Conservation (phyloP, 495 filamentous ascomycete species). For the Xylaria cubensis region DNA sequence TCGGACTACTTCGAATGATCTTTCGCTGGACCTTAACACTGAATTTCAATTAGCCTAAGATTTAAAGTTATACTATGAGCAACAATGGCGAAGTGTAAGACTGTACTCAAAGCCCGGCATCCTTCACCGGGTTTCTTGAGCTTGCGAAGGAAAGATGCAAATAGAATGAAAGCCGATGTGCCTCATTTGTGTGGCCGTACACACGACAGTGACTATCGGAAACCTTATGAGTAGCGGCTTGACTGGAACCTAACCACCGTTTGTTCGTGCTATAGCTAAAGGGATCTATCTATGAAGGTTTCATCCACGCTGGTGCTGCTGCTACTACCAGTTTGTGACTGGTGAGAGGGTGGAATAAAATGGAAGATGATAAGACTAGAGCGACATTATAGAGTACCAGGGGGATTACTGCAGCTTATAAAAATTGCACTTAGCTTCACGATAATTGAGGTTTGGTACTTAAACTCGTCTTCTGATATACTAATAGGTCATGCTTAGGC, state of each 20-base stretch:
- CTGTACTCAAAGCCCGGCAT: too few species aligned
- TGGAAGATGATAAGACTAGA: background rate
- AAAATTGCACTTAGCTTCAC: background rate
- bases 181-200: background rate
- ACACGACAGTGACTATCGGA: background rate
- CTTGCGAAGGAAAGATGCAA: constrained; percentile 6
- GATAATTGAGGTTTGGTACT: background rate
- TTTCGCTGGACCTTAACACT: too few species aligned
- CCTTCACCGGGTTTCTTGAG: background rate
- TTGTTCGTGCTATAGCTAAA: background rate
- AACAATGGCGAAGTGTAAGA: too few species aligned
- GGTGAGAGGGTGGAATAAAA: constrained; percentile 4
- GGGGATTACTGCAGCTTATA: background rate
- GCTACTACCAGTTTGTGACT: constrained; percentile 2
- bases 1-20: too few species aligned
- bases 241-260: too few species aligned
- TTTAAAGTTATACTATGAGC: too few species aligned
- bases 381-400: background rate
- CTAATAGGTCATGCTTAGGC: constrained; percentile 14
- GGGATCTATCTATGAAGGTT: background rate
- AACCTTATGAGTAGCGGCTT: constrained; percentile 1
- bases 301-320: background rate
- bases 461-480: too few species aligned
- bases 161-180: constrained; percentile 11
- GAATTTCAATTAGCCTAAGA: too few species aligned